phyloP scores from a whole-genome alignment of 805 yeast genomes.

The Wickerhamiella galacta region DNA sequence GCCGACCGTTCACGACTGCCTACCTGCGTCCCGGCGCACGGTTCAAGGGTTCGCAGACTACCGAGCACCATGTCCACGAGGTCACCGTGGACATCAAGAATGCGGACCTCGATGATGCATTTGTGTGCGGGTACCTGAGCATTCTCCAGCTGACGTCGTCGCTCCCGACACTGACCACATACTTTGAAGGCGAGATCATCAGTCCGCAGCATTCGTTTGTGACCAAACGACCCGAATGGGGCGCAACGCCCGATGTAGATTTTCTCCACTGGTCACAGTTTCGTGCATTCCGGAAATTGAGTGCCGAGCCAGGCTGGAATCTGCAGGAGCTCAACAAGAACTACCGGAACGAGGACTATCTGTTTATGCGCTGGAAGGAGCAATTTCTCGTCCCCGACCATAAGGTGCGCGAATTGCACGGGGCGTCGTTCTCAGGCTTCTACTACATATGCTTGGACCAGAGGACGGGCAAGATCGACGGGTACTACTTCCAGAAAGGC shows the following conservation, averaged over 20 bases:
- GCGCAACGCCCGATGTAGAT: conserved; percentile 41
- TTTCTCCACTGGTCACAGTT: conserved; percentile 52
- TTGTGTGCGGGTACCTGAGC: conserved; percentile 42
- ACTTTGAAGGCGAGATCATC: conserved; percentile 55
- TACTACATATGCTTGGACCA: conserved; percentile 78
- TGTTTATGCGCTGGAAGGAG: conserved; percentile 95
- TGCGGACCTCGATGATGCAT: conserved; percentile 42
- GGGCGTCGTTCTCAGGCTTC: conserved; percentile 84
- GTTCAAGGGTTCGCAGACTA: conserved; percentile 54
- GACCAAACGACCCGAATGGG: conserved; percentile 46
- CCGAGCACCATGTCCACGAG: conserved; percentile 46
- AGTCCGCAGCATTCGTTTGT: conserved; percentile 42
- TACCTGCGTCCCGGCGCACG: conserved; percentile 40
- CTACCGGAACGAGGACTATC: conserved; percentile 27
- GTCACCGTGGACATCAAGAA: conserved; percentile 52
- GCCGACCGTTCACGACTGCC: not conserved
- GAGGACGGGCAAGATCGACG: conserved; percentile 53
- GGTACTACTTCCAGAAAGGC: conserved; percentile 42
- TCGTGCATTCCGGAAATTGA: conserved; percentile 21
- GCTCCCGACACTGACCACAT: conserved; percentile 50
- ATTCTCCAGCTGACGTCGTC: conserved; percentile 45
- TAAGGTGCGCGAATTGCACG: conserved; percentile 38
- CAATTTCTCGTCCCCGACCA: conserved; percentile 73
- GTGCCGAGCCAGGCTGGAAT: no score
- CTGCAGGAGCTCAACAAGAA: conserved; percentile 13